Base-by-base conservation (phyloP, 805 yeast genomes). In the Lipomyces anomalus region DNA sequence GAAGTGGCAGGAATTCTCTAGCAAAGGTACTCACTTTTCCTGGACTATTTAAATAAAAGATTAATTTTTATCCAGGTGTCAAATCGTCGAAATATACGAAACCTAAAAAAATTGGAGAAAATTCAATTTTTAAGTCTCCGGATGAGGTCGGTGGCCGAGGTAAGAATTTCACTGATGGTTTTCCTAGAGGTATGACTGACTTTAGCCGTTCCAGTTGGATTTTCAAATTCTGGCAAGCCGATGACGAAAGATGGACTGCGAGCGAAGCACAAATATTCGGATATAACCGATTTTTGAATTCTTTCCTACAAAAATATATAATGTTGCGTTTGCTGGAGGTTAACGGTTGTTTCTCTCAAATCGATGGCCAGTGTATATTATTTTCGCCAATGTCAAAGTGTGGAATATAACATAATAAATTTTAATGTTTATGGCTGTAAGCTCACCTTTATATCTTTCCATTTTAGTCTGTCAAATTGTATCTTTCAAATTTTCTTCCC, bases 1-100 rank as follows among this genome's bases (percentile, higher is more conserved):
- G 4, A 59, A 57, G 38, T 61, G 65, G 65, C 61, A 61, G 40
- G 35, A 46, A 42, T 61, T 61, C 43, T 41, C 52, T 16, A 46
- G 47, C 26, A 57, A 53, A 37, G 52, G 50, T 17, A 18, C 4
- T 21, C 20, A 4, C 22, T 24, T 22, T 24, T 42, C 4, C 7
- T 9, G 6, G 38, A 44, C 7, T 5, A 13, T 13, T 28, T 13
- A 13, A 28, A 28, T 28, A 28, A 13, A 28, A 13, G 13, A 13
- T 28, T 13, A 28, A 13, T 28, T 28, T 13, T 28, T 28, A 28
- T 13, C 6, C 4, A 44, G 48, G 49, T 4, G 6, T 45, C 32
- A 45, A 34, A 24, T 13, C 42, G 9, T 42, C 48, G 16, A 34
- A 35, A 29, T 45, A 35, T 24, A 29, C 38, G 9, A 44, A 45